A percentile compares a stretch with the other conserved stretches of the same genome.
These are phyloP conservation scores for Suillus subalutaceus DNA, from an alignment of 768 basidiomycete species.

Conservation along the genomic window DNA sequence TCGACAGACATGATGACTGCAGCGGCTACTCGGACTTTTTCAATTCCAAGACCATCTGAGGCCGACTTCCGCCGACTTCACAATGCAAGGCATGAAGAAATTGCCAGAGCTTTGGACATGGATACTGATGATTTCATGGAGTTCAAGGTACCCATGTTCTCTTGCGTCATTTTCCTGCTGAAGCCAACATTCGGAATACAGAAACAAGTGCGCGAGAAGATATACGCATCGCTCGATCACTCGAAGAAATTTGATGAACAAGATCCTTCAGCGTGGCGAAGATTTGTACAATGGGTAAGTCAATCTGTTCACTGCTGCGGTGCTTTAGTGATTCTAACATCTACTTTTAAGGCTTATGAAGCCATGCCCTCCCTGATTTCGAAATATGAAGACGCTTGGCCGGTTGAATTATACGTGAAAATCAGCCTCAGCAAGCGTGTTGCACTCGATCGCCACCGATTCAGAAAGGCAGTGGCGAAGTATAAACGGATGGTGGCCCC, in stretches of 20 bases:
- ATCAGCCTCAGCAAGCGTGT: background rate
- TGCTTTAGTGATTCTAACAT: background rate
- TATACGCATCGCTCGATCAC: background rate
- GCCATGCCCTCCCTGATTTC: background rate
- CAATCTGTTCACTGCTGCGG: background rate
- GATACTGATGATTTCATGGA: background rate
- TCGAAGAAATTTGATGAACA: background rate
- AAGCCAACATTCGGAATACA: background rate
- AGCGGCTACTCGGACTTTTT: background rate
- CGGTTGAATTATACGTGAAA: background rate
- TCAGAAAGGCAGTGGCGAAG: background rate
- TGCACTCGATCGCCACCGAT: background rate
- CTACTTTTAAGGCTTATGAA: background rate
- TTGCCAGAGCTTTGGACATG: background rate
- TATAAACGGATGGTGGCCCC: background rate
- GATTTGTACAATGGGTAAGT: background rate
- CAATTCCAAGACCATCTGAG: constrained; percentile 1
- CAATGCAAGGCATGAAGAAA: background rate
- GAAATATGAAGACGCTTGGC: constrained; percentile 4
- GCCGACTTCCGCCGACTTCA: background rate
- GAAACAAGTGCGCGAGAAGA: background rate
- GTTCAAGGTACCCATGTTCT: background rate
- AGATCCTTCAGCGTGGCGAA: background rate
- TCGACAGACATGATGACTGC: background rate
- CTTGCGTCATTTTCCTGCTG: background rate